A percentile compares a stretch with the other conserved stretches of the same genome.
Conservation (phyloP, 2,329 filamentous ascomycete genomes). For the Seiridium cupressi region DNA sequence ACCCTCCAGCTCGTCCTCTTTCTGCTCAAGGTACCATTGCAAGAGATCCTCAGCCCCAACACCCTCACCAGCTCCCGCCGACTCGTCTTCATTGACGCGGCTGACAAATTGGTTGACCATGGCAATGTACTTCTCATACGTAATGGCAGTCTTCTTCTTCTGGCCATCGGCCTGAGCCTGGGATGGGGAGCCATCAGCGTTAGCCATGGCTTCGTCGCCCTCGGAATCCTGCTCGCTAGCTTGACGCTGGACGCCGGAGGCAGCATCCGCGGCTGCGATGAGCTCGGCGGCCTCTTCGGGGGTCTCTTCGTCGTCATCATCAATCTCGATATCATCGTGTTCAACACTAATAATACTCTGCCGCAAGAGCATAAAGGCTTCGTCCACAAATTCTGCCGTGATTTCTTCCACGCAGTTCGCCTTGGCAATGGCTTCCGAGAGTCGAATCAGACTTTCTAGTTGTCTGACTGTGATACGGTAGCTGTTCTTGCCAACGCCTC, state of each 20-base stretch:
- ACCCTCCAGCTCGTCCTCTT: slow-evolving; percentile 76
- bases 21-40: slow-evolving; percentile 89
- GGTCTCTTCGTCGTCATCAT: slow-evolving; percentile 69
- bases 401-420: slow-evolving; percentile 95
- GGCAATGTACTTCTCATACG: slow-evolving; percentile 89
- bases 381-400: slow-evolving; percentile 77
- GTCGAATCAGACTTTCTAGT: slow-evolving; percentile 90
- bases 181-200: slow-evolving; percentile 30
- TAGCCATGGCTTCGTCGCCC: slow-evolving; percentile 43
- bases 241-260: slow-evolving; percentile 48
- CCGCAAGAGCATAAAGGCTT: slow-evolving; percentile 86
- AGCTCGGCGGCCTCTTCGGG: slow-evolving; percentile 45
- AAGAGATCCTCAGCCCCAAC: slow-evolving; percentile 80
- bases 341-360: slow-evolving; percentile 98
- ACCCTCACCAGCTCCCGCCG: slow-evolving; percentile 69
- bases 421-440: slow-evolving; percentile 97
- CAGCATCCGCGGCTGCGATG: slow-evolving; percentile 46
- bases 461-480: slow-evolving; percentile 98
- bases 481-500: slow-evolving; percentile 88
- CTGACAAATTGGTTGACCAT: slow-evolving; percentile 86
- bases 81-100: slow-evolving; percentile 80
- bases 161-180: slow-evolving; percentile 19
- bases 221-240: slow-evolving; percentile 38
- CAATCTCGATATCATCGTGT: slow-evolving; percentile 94
- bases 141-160: slow-evolving; percentile 76